Conservation (phyloP, 2,329 filamentous ascomycete genomes). For the Calycina herbarum region DNA sequence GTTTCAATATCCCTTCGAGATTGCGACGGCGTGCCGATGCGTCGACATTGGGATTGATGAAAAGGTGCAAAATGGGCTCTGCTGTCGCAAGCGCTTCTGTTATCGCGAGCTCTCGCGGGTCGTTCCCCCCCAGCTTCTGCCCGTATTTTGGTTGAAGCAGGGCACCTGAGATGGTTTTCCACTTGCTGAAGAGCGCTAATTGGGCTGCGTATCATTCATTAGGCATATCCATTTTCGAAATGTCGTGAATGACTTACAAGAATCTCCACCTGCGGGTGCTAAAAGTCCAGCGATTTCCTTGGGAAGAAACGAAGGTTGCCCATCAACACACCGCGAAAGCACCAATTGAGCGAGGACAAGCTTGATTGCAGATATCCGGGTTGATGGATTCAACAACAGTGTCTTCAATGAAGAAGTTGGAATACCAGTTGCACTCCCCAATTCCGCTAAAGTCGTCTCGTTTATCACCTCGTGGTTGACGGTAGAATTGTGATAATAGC, state of each 20-base stretch:
- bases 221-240: not conserved
- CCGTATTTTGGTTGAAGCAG: conserved; percentile 18
- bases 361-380: conserved; percentile 14
- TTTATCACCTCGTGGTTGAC: conserved; percentile 15
- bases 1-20: conserved; percentile 18
- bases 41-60: conserved; percentile 12
- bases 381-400: conserved; percentile 16
- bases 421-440: conserved; percentile 10
- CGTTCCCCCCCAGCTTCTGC: conserved; percentile 14
- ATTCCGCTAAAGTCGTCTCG: conserved; percentile 13
- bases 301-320: conserved; percentile 15
- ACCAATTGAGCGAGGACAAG: conserved; percentile 16
- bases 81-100: conserved; percentile 6
- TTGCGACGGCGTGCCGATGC: conserved; percentile 13
- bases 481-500: conserved; percentile 19
- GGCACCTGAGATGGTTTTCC: conserved; percentile 21
- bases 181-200: conserved; percentile 22
- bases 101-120: conserved; percentile 13
- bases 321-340: conserved; percentile 17
- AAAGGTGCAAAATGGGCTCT: conserved; percentile 16
- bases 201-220: conserved; percentile 11
- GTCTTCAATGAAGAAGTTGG: conserved; percentile 6
- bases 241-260: conserved; percentile 10
- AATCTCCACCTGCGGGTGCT: not conserved
- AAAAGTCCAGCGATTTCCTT: conserved; percentile 11